Evolutionary conservation across 345 rosid genomes (phyloP), one percentile per base, ranked within the genome.

Genomic region (Pistacia vera): DNA sequence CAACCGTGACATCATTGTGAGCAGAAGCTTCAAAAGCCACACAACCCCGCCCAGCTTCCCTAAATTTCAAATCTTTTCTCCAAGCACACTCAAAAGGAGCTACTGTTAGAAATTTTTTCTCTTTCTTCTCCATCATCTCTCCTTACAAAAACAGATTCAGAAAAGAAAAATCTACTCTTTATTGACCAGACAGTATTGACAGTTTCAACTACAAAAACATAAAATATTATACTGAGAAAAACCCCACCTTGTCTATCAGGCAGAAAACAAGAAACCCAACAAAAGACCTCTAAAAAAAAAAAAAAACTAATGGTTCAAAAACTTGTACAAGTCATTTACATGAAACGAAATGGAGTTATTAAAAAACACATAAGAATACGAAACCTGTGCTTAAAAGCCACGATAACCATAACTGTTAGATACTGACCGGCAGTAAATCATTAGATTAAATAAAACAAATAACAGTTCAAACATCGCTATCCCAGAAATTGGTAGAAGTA

Each of bases 81-180:
- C 99, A 96, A 65, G 97, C 98, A 85, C 99, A 96, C 90, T 90
- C 97, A 75, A 96, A 96, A 20, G 99, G 98, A 68, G 97, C 97
- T n/a, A 96, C 99, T 0, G 95, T 94, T 64, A 94, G 86, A 73
- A 87, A 90, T 78, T 87, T 91, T 64, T 80, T 90, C 87, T 88
- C 92, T 82, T 86, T 87, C 66, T 54, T 87, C 68, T 81, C 88
- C 64, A 80, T 80, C 90, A 85, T 87, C 72, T 71, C 68, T 62
- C 78, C 81, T 58, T 55, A 12, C 46, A 25, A 60, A 62, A 64
- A 18, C 10, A 36, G 7, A 17, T 30, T 4, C 22, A 33, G 11
- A 8, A 41, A 8, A 41, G 54, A 51, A 11, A 66, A 48, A 36
- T n/a, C 69, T 35, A 41, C 10, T 6, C 65, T 66, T 30, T 70